phyloP scores from a whole-genome alignment of 805 yeast species.

The Cyberlindnera subsufficiens region DNA sequence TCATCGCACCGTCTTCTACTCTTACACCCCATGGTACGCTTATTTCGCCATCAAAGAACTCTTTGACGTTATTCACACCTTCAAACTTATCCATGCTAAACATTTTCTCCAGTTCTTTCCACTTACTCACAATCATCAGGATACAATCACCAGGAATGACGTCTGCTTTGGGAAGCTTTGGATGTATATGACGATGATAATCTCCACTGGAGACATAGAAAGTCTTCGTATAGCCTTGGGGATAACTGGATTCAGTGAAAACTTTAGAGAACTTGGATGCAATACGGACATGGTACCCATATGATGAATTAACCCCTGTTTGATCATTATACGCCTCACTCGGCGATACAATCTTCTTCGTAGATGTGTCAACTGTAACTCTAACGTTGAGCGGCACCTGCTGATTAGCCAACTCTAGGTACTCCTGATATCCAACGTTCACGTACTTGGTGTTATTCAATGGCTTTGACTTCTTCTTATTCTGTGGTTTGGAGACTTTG shows the following conservation, averaged over 20 bases:
- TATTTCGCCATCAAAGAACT: constrained; percentile 64
- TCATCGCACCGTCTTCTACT: constrained; percentile 66
- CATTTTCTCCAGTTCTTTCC: constrained; percentile 48
- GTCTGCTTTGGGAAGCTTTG: constrained; percentile 16
- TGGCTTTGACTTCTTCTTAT: constrained; percentile 38
- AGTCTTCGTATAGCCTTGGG: constrained; percentile 65
- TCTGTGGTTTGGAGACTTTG: constrained; percentile 26
- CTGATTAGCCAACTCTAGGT: constrained; percentile 50
- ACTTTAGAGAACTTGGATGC: constrained; percentile 55
- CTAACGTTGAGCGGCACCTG: constrained; percentile 73
- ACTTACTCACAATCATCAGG: constrained; percentile 58
- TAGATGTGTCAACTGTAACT: constrained; percentile 70
- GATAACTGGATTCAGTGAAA: constrained; percentile 63
- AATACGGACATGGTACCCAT: constrained; percentile 71
- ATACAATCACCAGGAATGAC: constrained; percentile 25
- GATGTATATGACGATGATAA: constrained; percentile 37
- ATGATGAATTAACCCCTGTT: constrained; percentile 52
- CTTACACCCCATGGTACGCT: constrained; percentile 49
- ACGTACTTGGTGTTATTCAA: constrained; percentile 62
- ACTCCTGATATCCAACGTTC: constrained; percentile 61
- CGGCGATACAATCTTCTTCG: constrained; percentile 63
- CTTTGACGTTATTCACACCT: constrained; percentile 47
- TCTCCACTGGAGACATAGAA: constrained; percentile 65
- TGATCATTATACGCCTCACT: constrained; percentile 58
- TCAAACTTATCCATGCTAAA: constrained; percentile 50